These are phyloP conservation scores for Aschersonia sp. DNA, from an alignment of 2,329 filamentous ascomycete species.

Conservation along the genomic window DNA sequence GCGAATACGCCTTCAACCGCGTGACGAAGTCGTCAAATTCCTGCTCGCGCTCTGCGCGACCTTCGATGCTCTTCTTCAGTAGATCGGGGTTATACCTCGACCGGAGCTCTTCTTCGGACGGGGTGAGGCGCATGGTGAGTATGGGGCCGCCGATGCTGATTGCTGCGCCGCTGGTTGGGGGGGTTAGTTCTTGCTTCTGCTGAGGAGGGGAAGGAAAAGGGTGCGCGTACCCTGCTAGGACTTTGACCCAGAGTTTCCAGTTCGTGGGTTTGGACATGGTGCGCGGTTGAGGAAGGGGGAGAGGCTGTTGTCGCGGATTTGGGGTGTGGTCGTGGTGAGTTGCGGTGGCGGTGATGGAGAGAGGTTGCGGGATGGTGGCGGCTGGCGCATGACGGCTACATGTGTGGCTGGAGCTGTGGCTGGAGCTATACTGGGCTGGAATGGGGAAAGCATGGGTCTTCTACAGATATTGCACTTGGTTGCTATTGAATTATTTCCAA, in stretches of 20 bases:
- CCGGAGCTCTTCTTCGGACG: constrained; percentile 86
- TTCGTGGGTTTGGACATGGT: constrained; percentile 19
- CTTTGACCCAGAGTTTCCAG: constrained; percentile 51
- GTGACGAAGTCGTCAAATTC: constrained; percentile 83
- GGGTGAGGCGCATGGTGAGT: constrained; percentile 64
- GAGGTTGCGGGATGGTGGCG: no score
- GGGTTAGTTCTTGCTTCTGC: not conserved
- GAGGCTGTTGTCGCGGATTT: not conserved
- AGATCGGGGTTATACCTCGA: constrained; percentile 87
- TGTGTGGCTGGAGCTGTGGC: not conserved
- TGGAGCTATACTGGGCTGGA: no score
- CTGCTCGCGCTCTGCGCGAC: constrained; percentile 58
- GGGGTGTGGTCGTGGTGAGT: no score
- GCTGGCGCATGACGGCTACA: not conserved
- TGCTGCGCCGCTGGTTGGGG: constrained; percentile 43
- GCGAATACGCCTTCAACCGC: constrained; percentile 75
- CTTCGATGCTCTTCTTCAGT: constrained; percentile 75
- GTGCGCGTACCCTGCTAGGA: constrained; percentile 45
- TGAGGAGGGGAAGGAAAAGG: not conserved
- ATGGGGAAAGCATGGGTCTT: no score
- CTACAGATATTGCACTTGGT: no score
- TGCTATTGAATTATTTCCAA: no score
- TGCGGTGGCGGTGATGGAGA: not conserved
- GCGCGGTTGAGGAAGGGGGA: not conserved
- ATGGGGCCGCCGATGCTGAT: constrained; percentile 76